Percentiles rank a stretch among this genome's conserved stretches.
Evolutionary conservation across 768 basidiomycete genomes (phyloP).

Genomic region (Pisolithus microcarpus): DNA sequence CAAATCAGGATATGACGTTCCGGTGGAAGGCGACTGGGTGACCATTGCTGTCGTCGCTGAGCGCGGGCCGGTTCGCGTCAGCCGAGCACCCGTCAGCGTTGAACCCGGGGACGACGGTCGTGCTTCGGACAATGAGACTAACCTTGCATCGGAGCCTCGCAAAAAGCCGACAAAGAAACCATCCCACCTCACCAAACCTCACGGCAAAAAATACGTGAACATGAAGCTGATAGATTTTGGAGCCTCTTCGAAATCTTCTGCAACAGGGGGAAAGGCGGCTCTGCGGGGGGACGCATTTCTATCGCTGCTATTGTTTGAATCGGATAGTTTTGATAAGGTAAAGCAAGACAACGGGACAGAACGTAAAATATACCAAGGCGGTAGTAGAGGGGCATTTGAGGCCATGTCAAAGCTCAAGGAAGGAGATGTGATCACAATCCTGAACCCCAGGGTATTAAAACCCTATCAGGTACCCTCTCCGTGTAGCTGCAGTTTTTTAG

Average conservation of each 20-base stretch:
- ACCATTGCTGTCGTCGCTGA: slow-evolving; percentile 95
- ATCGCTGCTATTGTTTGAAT: slow-evolving; percentile 81
- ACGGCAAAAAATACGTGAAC: slow-evolving; percentile 78
- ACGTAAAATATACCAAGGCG: slow-evolving; percentile 73
- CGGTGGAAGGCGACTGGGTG: slow-evolving; percentile 89
- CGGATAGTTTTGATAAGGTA: slow-evolving; percentile 61
- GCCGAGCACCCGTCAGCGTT: slow-evolving; percentile 52
- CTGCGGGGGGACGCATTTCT: slow-evolving; percentile 80
- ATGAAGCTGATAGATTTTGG: slow-evolving; percentile 82
- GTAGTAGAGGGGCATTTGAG: slow-evolving; percentile 91
- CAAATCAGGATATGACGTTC: slow-evolving; percentile 84
- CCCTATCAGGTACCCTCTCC: slow-evolving; percentile 63
- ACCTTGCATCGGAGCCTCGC: slow-evolving; percentile 3
- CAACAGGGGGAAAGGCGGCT: slow-evolving; percentile 47
- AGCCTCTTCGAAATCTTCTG: slow-evolving; percentile 47
- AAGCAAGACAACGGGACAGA: slow-evolving; percentile 43
- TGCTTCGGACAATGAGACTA: slow-evolving; percentile 26
- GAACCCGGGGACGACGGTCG: slow-evolving; percentile 39
- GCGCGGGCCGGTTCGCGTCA: slow-evolving; percentile 71
- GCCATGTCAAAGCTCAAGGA: slow-evolving; percentile 76
- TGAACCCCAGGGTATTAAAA: slow-evolving; percentile 83
- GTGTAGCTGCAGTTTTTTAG: not conserved
- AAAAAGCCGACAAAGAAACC: slow-evolving; percentile 11
- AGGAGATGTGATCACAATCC: slow-evolving; percentile 83
- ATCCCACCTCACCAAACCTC: slow-evolving; percentile 29